Base-by-base conservation (phyloP, 306 rosid species). In the Argentina anserina region DNA sequence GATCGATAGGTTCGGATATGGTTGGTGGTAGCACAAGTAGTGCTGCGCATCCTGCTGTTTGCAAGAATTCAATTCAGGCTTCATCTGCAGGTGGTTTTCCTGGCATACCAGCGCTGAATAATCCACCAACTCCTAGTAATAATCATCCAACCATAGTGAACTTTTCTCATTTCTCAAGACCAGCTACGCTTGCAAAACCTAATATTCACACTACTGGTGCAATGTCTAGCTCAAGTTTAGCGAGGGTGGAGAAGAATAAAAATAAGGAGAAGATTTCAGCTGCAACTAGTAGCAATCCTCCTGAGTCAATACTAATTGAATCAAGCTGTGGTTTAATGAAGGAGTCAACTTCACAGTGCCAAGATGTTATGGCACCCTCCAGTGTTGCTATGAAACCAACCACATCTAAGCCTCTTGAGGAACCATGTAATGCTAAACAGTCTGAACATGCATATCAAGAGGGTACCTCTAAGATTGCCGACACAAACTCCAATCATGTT, bases 111-210 rank as follows among this genome's bases (percentile, higher is more conserved):
- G 67, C 68, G 80, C 89, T 80, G 85, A 88, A 82, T 76, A 86
- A 77, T 82, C 85, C 81, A 41, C 23, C 67, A 52, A 77, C 79
- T 45, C 82, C 86, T 43, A 74, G 78, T 42, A 85, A 66, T 58
- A 86, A 66, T 77, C 83, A 81, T 76, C 73, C 91, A 55, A 29
- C 67, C 47, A 20, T 88, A 39, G 79, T 91, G 79, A 94, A 94
- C 79, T 92, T 90, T 81, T 81, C 94, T 66, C 94, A 90, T 80
- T 92, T 90, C 81, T 88, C 91, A 45, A 82, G 88, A 45, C 94
- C 96, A 11, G 89, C 80, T 67, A 87, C 89, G 63, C 79, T 84
- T 56, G 83, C 75, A 65, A 86, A 83, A 74, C 79, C 93, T 59
- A 85, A 78, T 81, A 81, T 84, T 86, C 75, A 80, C 65, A 86